These are phyloP conservation scores for Apostasia shenzhenica DNA, from an alignment of 106 monocot genomes.

Conservation along the genomic window DNA sequence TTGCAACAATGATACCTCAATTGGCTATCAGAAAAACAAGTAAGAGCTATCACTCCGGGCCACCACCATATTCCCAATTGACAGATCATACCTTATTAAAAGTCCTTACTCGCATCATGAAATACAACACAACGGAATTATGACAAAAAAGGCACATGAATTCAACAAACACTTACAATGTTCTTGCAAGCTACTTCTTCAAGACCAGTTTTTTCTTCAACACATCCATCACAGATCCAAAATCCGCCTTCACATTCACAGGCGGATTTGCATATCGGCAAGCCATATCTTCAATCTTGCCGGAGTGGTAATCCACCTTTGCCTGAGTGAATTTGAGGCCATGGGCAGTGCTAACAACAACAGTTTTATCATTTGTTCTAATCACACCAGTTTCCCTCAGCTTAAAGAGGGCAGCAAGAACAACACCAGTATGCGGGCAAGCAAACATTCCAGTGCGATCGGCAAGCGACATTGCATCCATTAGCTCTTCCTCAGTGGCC, in stretches of 20 bases:
- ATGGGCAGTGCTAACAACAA: conserved; percentile 93
- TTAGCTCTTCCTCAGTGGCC: conserved; percentile 93
- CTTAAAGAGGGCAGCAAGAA: conserved; percentile 76
- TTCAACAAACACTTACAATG: no score
- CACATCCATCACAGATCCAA: conserved; percentile 88
- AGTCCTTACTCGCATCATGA: no score
- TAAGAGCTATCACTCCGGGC: no score
- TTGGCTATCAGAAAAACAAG: no score
- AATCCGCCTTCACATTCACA: conserved; percentile 79
- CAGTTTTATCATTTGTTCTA: conserved; percentile 56
- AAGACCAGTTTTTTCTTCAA: conserved; percentile 45
- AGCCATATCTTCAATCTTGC: conserved; percentile 46
- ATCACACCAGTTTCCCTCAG: conserved; percentile 59
- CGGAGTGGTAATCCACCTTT: conserved; percentile 77
- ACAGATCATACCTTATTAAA: no score
- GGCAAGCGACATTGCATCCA: conserved; percentile 82
- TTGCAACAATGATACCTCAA: no score
- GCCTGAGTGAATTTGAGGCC: conserved; percentile 89
- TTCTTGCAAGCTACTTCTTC: conserved; percentile 1
- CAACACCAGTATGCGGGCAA: conserved; percentile 94
- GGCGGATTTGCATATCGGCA: conserved; percentile 75
- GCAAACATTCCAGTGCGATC: conserved; percentile 91
- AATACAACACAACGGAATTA: no score
- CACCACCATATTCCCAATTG: no score
- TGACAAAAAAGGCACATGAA: no score